Base-by-base conservation (phyloP, 2,329 filamentous ascomycete species). In the Curvularia eragrostidis region DNA sequence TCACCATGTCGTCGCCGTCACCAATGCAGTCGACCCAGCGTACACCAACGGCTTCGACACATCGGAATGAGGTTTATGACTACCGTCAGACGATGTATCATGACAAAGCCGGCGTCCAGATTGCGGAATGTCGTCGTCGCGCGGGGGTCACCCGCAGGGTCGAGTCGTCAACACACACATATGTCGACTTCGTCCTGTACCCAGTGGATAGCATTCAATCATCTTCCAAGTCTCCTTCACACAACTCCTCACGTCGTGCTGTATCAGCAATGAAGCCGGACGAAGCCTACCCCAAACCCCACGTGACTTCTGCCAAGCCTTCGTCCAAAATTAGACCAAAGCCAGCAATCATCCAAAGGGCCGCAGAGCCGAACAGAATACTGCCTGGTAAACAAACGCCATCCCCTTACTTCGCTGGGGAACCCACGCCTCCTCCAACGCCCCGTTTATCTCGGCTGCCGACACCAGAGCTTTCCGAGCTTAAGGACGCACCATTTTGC, bases 401-500 rank as follows among this genome's bases (percentile, higher is more conserved):
- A 10, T 1, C 24, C 19, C 43, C 55, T 1, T 28, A 56, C 2
- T 34, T 23, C 12, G 53, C 47, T 21, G 42, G 36, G 8, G 26
- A 61, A 2, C 48, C 54, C 3, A 67, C 56, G n/a, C 67, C 71
- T 32, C 76, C 76, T 7, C 63, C 66, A 13, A 73, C 73, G n/a
- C 74, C 76, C 23, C 69, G 64, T 39, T 51, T 71, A 28, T 51
- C 46, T 18, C 65, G 74, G n/a, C 54, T 77, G 36, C 48, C 70
- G 19, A 73, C 75, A 21, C 76, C 75, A 47, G 75, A 77, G 4
- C 48, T 78, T 10, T 55, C 65, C 3, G 67, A 71, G 7, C 23
- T 75, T 10, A 68, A 68, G 2, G 68, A 67, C 18, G 48, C 50
- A 3, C 56, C 61, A 2, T 78, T 78, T 43, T 78, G 76, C 52